Evolutionary conservation across 345 rosid species (phyloP), one percentile per base, ranked within the genome.

Genomic region (Rhizophora apiculata): DNA sequence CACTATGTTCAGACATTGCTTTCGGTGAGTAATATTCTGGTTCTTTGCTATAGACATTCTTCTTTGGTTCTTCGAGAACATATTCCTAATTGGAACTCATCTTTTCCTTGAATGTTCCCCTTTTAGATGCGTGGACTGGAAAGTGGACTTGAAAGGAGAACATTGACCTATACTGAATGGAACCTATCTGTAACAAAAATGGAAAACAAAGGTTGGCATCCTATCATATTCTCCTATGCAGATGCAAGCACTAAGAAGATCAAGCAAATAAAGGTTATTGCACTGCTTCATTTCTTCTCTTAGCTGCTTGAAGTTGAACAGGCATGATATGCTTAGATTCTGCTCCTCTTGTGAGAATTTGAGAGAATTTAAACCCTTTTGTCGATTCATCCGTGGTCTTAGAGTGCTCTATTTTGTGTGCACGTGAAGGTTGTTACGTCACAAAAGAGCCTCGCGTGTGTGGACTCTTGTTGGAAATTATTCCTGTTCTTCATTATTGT

Each of bases 151-250:
- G 97, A 89, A 69, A 83, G 85, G 72, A 87, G 99, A 80, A 83
- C 99, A 8, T 73, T 95, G 76, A 95, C 99, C 3, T 95, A 88
- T 82, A 88, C 97, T 1, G 73, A 74, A 34, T 95, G 99, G 99
- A 89, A 92, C 82, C 73, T 73, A 64, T 84, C 92, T 3, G 83
- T 83, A 2, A 68, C 79, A 48, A 86, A 72, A 73, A 82, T 79
- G 76, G 96, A 88, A 62, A 78, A 80, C 60, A 85, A 81, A 72
- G 86, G 86, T 51, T 95, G 97, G 99, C 99, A 95, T 84, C 99
- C 99, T 60, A 71, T 84, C n/a, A 92, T 92, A 56, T 92, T 87
- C 78, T 78, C 75, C 55, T 92, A 87, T 68, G 83, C 83, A 30
- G 83, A 71, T 70, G 89, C 86, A 3, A 74, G 84, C 24, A 80